These are phyloP conservation scores for Hypoxylon rubiginosum DNA, from an alignment of 2,329 filamentous ascomycete species.

Conservation along the genomic window DNA sequence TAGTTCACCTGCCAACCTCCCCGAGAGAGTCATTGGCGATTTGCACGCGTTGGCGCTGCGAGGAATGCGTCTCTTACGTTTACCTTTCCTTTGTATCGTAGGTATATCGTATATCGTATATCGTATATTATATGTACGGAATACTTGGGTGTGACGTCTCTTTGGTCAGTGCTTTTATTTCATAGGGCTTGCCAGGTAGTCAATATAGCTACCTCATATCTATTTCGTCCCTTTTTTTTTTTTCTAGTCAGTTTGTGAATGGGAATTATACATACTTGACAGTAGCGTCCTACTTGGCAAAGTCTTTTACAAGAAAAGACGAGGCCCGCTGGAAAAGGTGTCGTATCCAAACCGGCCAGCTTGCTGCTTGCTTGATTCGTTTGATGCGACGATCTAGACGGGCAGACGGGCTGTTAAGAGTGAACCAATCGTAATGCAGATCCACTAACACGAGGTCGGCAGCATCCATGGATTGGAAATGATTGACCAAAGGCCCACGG, in stretches of 20 bases:
- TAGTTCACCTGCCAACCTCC: constrained; percentile 42
- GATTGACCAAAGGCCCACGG: constrained; percentile 33
- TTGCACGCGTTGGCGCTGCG: constrained; percentile 18
- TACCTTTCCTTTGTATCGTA: too few species aligned
- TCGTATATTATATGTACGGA: neutral
- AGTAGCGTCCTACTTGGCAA: neutral
- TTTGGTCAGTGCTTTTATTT: neutral
- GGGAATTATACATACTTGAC: neutral
- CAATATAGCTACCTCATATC: neutral
- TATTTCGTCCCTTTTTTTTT: neutral
- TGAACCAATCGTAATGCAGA: constrained; percentile 37
- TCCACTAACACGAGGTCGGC: constrained; percentile 45
- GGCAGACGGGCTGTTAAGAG: constrained; percentile 22
- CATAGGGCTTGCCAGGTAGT: too few species aligned
- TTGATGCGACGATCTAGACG: constrained; percentile 27
- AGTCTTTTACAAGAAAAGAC: neutral
- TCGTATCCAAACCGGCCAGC: constrained; percentile 30
- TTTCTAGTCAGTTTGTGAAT: neutral
- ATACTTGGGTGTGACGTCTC: neutral
- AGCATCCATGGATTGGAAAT: constrained; percentile 31
- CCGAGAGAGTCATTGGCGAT: constrained; percentile 11
- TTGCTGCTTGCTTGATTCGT: constrained; percentile 26
- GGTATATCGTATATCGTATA: neutral
- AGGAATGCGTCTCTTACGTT: constrained; percentile 29
- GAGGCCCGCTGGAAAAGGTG: neutral